Evolutionary conservation across 352 stramenopile species (phyloP).

Genomic region (Phytophthora colocasiae): DNA sequence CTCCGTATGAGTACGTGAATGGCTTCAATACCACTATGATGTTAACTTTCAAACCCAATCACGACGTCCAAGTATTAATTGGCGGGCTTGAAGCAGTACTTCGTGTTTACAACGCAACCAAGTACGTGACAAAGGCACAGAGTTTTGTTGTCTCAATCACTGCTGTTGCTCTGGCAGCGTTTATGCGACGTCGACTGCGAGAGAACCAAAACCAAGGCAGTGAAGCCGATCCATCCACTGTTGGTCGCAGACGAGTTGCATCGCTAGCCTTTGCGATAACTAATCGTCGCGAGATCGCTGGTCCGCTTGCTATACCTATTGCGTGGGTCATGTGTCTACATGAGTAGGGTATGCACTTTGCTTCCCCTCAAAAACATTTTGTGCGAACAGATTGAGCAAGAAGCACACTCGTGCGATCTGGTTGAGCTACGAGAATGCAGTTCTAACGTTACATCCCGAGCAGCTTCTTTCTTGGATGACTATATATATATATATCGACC

Average conservation of each 20-base stretch:
- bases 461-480: constrained; percentile 3
- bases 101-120: not conserved
- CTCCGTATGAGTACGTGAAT: not conserved
- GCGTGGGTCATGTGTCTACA: not conserved
- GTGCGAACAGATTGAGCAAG: not conserved
- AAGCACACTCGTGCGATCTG: not conserved
- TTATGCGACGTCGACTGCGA: not conserved
- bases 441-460: not conserved
- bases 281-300: not conserved
- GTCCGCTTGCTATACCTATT: not conserved
- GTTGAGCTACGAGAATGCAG: no score
- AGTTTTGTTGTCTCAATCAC: not conserved
- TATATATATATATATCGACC: constrained; percentile 5
- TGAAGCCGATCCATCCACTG: no score
- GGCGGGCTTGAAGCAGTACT: not conserved
- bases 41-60: not conserved
- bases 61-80: not conserved
- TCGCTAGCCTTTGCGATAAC: not conserved
- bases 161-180: not conserved
- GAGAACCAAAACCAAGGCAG: not conserved
- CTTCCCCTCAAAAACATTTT: not conserved
- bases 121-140: constrained; percentile 2
- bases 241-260: constrained; percentile 2
- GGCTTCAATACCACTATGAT: not conserved
- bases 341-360: not conserved